Evolutionary conservation across 306 rosid genomes (phyloP), one percentile per base, ranked within the genome.

Genomic region (Sophora flavescens): DNA sequence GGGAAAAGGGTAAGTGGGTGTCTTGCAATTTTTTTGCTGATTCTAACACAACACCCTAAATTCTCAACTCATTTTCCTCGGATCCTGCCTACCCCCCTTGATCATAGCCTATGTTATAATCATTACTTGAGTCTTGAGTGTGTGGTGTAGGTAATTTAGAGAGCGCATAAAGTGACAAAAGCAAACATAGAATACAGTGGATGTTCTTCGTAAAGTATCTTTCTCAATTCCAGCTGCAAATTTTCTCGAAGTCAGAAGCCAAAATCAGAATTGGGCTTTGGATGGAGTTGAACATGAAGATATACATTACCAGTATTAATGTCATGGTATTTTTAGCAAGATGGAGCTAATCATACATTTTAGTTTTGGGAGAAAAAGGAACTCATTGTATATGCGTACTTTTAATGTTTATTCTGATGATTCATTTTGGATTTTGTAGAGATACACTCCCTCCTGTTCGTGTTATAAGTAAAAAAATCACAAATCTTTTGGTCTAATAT

Each of bases 11-110:
- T 8, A 82, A 74, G 9, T 88, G 91, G 95, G 90, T 88, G 61
- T 80, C 87, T 47, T 89, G 95, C 70, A 82, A 89, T 44, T 83
- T 89, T 47, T 91, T 91, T 75, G 74, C 51, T 41, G 63, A 78
- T 61, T 41, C 26, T 51, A 66, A 73, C 54, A 58, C 36, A n/a
- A 28, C 54, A 17, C 8, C 53, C 28, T 53, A 36, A 58, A 30
- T 52, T 39, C 66, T 17, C 32, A 52, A 10, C 16, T 38, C 65
- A 22, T 22, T 39, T 48, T 67, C 36, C 57, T 10, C 4, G 18
- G 51, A 70, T 70, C 51, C 63, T 39, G 14, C 15, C 57, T 41
- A 14, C 18, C 12, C 9, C 12, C 74, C 30, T 48, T 69, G 7
- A 69, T 38, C 26, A 1, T 73, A 59, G 59, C 4, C 16, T 59